Percentiles rank a stretch among this genome's conserved stretches.
Conservation (phyloP, 176 grass and related monocot genomes). For the Panicum miliaceum region DNA sequence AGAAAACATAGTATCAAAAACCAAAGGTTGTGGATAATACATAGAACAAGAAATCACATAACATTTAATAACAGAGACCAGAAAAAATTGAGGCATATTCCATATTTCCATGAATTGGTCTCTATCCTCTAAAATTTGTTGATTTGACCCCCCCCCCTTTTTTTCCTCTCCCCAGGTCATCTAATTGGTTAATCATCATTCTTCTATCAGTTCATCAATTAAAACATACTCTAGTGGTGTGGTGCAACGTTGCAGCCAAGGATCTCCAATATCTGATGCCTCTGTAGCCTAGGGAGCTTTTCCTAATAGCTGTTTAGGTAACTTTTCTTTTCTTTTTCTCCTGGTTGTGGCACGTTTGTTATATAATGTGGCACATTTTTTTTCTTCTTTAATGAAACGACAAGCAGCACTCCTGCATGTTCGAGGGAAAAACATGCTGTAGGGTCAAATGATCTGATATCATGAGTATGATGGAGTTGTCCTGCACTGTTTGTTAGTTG, state of each 20-base stretch:
- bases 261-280: background rate
- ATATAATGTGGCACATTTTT: background rate
- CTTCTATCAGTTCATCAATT: conserved; percentile 20
- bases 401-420: background rate
- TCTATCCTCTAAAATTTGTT: background rate
- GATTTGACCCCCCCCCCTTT: background rate
- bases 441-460: conserved; percentile 5
- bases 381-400: conserved; percentile 1
- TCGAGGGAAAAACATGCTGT: background rate
- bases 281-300: background rate
- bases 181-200: background rate
- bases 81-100: background rate
- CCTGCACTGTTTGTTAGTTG: too few relatives aligned
- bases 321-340: background rate
- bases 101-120: background rate
- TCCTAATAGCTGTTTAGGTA: background rate
- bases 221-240: conserved; percentile 5
- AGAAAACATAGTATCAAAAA: conserved; percentile 38
- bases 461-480: too few relatives aligned
- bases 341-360: background rate
- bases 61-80: conserved; percentile 20
- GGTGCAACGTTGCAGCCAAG: background rate
- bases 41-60: conserved; percentile 15
- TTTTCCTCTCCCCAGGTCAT: conserved; percentile 4
- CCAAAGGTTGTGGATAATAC: background rate